These are phyloP conservation scores for Solanum gracilifrons DNA, from an alignment of 257 asterid species.

Conservation along the genomic window DNA sequence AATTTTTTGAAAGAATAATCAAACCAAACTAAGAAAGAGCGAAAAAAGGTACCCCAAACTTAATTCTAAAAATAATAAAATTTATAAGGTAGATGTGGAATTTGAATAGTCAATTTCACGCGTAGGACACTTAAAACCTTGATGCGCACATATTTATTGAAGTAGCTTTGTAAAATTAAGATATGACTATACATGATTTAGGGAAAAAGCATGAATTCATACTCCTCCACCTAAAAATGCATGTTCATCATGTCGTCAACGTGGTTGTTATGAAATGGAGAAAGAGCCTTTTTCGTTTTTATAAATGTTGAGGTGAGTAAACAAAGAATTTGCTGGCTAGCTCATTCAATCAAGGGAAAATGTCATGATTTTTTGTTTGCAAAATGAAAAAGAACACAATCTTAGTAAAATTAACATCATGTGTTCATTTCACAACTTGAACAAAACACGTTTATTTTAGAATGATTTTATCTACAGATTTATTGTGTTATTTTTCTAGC, in stretches of 20 bases:
- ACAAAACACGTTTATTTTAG: background rate
- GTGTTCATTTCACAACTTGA: background rate
- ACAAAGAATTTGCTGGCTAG: background rate
- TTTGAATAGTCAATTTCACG: background rate
- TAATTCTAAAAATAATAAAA: too few relatives aligned
- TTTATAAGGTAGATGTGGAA: background rate
- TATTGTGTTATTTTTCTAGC: background rate
- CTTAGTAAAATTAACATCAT: background rate
- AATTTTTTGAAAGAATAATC: too few relatives aligned
- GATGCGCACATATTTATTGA: background rate
- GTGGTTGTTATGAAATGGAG: background rate
- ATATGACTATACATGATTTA: background rate
- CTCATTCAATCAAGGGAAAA: background rate
- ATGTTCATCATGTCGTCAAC: background rate
- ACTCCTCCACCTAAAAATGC: background rate
- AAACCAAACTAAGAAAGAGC: background rate
- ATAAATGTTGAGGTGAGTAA: too few relatives aligned
- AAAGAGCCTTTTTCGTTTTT: background rate
- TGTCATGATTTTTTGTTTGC: accelerated
- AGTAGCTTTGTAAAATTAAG: background rate
- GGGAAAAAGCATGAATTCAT: background rate
- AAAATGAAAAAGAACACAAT: background rate
- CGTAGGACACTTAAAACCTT: background rate
- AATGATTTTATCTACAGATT: background rate
- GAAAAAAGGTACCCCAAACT: background rate